Evolutionary conservation across 164 flowering plant genomes (phyloP).

Genomic region (Sedum album): DNA sequence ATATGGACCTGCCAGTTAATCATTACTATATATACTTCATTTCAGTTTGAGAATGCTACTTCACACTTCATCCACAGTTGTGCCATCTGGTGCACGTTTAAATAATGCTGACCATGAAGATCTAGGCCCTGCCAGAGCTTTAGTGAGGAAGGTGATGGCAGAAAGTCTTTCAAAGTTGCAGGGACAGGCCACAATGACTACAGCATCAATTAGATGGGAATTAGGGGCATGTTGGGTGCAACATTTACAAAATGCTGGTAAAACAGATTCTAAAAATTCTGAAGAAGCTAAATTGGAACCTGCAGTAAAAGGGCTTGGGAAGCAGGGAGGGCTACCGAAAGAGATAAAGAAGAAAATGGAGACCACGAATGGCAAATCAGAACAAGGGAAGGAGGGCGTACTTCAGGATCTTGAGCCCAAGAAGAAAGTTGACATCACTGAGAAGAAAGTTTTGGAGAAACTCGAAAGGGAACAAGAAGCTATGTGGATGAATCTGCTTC

Average conservation of each 20-base stretch:
- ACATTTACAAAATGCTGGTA: constrained; percentile 83
- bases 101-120: constrained; percentile 44
- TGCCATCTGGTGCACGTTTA: constrained; percentile 27
- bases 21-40: constrained; percentile 1
- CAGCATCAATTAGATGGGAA: constrained; percentile 82
- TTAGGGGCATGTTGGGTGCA: constrained; percentile 98
- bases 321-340: constrained; percentile 78
- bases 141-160: constrained; percentile 47
- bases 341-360: constrained; percentile 73
- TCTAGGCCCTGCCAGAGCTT: constrained; percentile 31
- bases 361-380: constrained; percentile 32
- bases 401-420: constrained; percentile 22
- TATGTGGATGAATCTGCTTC: constrained; percentile 45
- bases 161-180: constrained; percentile 60
- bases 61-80: constrained; percentile 60
- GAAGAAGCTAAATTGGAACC: constrained; percentile 75
- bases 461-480: constrained; percentile 46
- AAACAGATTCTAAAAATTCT: constrained; percentile 55
- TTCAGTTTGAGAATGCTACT: constrained; percentile 76
- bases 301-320: constrained; percentile 91
- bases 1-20: background rate
- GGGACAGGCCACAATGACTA: constrained; percentile 35
- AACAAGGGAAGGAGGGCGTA: constrained; percentile 37
- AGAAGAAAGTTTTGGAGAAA: constrained; percentile 46
- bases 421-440: constrained; percentile 26